Evolutionary conservation across 352 stramenopile genomes (phyloP), one percentile per base, ranked within the genome.

Genomic region (Globisporangium heterothallicum): DNA sequence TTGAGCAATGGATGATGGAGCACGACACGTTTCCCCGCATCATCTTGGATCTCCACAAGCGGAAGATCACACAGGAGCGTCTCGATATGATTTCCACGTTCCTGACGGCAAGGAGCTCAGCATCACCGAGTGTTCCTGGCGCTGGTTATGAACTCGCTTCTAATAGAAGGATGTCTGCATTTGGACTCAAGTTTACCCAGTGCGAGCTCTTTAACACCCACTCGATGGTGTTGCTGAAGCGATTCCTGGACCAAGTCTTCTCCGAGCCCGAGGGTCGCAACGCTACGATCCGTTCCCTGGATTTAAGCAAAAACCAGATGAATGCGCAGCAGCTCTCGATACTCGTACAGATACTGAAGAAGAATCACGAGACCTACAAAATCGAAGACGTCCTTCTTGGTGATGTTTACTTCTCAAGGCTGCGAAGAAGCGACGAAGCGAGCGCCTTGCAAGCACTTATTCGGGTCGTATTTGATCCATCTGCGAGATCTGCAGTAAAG

Each of bases 291-390:
- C 12, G 12, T 25, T 30, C 34, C n/a, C 32, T 59, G 22, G 43
- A 59, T 25, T 12, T 59, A 38, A 53, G 53, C 30, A 44, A 42
- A 32, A 59, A 59, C 26, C 21, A 44, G 13, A 35, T 59, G 32
- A 32, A 42, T 5, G 19, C 42, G 16, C 24, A 4, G 6, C 42
- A 53, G 13, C 32, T 59, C 16, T 16, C 32, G 19, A 34, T 25
- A 1, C 24, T 59, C n/a, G 43, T 18, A 12, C 9, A 26, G 2
- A 53, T 59, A 13, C 18, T 59, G 16, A 49, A 53, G 44, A 26
- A 34, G 4, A 51, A 42, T 27, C 41, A n/a, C 21, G 25, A 45
- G n/a, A 24, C 25, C 42, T 46, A 51, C 13, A 6, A 12, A 7
- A 18, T 51, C 19, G 29, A 44, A 7, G 42, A 47, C 14, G 16